Base-by-base conservation (phyloP, 2,329 filamentous ascomycete genomes). In the Coniochaeta sp. region DNA sequence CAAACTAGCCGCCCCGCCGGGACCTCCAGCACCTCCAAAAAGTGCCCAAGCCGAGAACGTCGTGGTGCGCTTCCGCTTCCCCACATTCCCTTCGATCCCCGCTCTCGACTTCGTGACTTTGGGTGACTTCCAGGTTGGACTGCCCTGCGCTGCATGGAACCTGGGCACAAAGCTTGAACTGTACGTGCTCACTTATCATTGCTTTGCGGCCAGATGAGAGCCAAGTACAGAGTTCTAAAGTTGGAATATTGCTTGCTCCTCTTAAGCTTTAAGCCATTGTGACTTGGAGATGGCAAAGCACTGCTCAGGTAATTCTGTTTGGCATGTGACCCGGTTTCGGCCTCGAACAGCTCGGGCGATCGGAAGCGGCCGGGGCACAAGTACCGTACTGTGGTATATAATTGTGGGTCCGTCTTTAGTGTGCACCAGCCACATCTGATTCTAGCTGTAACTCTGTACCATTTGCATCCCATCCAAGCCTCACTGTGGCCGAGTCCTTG, bases 281-380 rank as follows among this genome's bases (percentile, higher is more conserved):
- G 42, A 42, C 38, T 6, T 19, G 16, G n/a, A 42, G n/a, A 14
- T 14, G 14, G 34, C 34, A 36, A 36, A 42, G 16, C n/a, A 42
- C 5, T 42, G 38, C 38, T 42, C n/a, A 42, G 19, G n/a, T 5
- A 42, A 5, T n/a, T 47, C 19, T 9, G 26, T 55, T 14, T 38
- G 54, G 54, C 54, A 56, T 56, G 54, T 56, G 54, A 56, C 54
- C 54, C 34, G 54, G 54, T 52, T 52, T 30, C 47, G 47, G 47
- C 22, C 47, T 17, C n/a, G 6, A 52, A 52, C 47, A 24, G 47
- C 54, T 56, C 54, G 54, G 54, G 8, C 34, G 54, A 56, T 56
- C 54, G 54, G 54, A 56, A 38, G 54, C 34, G 54, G 52, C 52
- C 52, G 54, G 54, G 10, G 36, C 16, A 4, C 36, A 38, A 38